phyloP scores from a whole-genome alignment of 345 rosid genomes.

The Bruguiera gymnorhiza region DNA sequence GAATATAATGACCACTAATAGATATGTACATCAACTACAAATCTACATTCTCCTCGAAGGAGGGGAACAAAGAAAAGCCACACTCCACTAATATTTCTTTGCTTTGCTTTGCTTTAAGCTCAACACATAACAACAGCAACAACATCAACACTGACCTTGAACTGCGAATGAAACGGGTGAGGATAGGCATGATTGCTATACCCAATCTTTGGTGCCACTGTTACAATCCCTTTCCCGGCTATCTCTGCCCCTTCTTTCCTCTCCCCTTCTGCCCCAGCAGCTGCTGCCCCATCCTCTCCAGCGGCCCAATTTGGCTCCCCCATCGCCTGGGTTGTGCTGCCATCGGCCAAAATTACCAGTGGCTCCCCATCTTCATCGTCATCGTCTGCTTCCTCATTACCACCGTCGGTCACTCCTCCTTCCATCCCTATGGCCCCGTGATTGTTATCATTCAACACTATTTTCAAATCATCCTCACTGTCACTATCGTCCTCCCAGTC shows the following conservation, averaged over 20 bases:
- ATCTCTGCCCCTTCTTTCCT: constrained; percentile 52
- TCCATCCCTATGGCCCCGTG: constrained; percentile 53
- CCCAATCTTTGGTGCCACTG: constrained; percentile 55
- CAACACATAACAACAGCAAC: constrained; percentile 21
- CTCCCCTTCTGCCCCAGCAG: constrained; percentile 41
- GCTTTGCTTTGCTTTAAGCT: constrained; percentile 14
- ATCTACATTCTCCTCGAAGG: background rate
- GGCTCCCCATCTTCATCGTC: constrained; percentile 78
- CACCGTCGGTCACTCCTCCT: constrained; percentile 47
- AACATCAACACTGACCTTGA: constrained; percentile 83
- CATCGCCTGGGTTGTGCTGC: constrained; percentile 48
- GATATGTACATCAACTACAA: constrained; percentile 23
- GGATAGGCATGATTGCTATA: constrained; percentile 84
- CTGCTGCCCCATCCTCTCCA: constrained; percentile 39
- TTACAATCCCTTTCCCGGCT: constrained; percentile 33
- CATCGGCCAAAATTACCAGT: constrained; percentile 72
- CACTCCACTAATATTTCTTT: constrained; percentile 6
- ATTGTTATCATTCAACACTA: constrained; percentile 74
- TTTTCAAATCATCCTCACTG: constrained; percentile 95
- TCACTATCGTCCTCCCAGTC: constrained; percentile 63
- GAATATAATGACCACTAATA: background rate
- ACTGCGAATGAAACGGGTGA: constrained; percentile 95
- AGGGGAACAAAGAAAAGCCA: constrained; percentile 9
- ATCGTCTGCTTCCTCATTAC: constrained; percentile 33
- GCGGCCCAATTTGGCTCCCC: constrained; percentile 64